These are phyloP conservation scores for Simplicillium sp. DNA, from an alignment of 2,329 filamentous ascomycete species.

Conservation along the genomic window DNA sequence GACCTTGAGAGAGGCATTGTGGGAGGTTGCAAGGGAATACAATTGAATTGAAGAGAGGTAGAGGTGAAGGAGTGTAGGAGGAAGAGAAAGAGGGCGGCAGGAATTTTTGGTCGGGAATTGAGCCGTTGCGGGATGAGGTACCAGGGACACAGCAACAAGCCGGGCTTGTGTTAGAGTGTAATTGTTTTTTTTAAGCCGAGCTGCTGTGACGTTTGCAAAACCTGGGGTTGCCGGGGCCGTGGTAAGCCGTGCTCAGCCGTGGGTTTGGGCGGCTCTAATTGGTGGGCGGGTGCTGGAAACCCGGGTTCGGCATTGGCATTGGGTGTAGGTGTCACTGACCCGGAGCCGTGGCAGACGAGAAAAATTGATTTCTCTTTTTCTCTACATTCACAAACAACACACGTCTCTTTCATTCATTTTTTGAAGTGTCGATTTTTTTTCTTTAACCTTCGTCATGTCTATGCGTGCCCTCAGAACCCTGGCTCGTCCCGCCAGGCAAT, in stretches of 20 bases:
- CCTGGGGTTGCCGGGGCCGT: slow-evolving; percentile 20
- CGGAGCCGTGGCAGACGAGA: too few relatives aligned
- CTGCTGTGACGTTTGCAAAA: slow-evolving; percentile 3
- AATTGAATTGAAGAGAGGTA: background rate
- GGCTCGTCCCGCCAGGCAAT: slow-evolving; percentile 16
- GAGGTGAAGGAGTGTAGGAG: background rate
- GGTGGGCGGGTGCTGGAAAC: too few relatives aligned
- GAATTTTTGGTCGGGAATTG: background rate
- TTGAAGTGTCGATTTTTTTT: background rate
- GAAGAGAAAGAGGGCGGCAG: slow-evolving; percentile 1
- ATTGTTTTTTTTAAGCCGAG: slow-evolving; percentile 7
- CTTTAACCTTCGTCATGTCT: background rate
- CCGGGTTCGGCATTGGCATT: too few relatives aligned
- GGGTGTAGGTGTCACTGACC: too few relatives aligned
- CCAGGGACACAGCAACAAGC: too few relatives aligned
- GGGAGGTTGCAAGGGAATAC: background rate
- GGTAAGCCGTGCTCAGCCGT: slow-evolving; percentile 34
- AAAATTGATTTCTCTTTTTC: too few relatives aligned
- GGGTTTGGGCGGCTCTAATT: too few relatives aligned
- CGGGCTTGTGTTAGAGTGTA: too few relatives aligned
- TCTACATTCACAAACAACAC: too few relatives aligned
- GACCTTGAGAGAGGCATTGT: slow-evolving; percentile 38
- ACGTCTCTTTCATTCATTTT: too few relatives aligned
- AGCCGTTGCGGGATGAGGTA: too few relatives aligned
- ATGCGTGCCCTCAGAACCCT: slow-evolving; percentile 17